Evolutionary conservation across 1,139 yeast species (phyloP), one percentile per base, ranked within the genome.

Genomic region (Cylindricascospora bacillispora): DNA sequence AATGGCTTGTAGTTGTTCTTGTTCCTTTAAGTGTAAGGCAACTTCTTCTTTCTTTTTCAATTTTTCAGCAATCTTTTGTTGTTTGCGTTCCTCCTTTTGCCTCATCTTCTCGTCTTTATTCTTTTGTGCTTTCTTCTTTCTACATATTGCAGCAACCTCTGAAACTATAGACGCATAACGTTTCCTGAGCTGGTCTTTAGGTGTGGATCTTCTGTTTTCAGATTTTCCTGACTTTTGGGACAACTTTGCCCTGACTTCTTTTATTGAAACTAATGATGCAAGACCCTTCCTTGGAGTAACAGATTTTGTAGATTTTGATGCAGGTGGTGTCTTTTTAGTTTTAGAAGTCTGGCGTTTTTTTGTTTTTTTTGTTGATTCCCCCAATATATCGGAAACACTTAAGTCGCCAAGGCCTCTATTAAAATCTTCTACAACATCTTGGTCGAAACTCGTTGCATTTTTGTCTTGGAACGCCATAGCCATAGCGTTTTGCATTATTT

Each of bases 401-500:
- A 71, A 51, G 35, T 65, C 67, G 18, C 68, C 63, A 26, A 73
- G 52, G 24, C 73, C 60, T 16, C 69, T 70, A 20, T 65, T 68
- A 4, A 80, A 79, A 38, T 71, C 68, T 39, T 71, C 76, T 65
- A 72, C 63, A 1, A 40, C 45, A 10, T 47, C 35, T 4, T 40
- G 32, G 28, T 46, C 52, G 6, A 49, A 36, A 19, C 36, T 32
- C 13, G 42, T 38, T 10, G 36, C 33, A n/a, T 40, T 33, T 20
- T 45, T 49, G n/a, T 45, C 54, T 28, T 49, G 55, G 26, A 54
- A 59, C 1, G 86, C 86, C 77, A 76, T 65, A 29, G 68, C 67
- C 55, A 76, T 65, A 0, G 85, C 86, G 54, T 74, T 75, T 41
- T 73, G 79, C 61, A 77, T 65, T 40, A 78, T 77, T 40, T 71